Evolutionary conservation across 2,329 filamentous ascomycete species (phyloP).

Genomic region (Epichloe brachyelytri): DNA sequence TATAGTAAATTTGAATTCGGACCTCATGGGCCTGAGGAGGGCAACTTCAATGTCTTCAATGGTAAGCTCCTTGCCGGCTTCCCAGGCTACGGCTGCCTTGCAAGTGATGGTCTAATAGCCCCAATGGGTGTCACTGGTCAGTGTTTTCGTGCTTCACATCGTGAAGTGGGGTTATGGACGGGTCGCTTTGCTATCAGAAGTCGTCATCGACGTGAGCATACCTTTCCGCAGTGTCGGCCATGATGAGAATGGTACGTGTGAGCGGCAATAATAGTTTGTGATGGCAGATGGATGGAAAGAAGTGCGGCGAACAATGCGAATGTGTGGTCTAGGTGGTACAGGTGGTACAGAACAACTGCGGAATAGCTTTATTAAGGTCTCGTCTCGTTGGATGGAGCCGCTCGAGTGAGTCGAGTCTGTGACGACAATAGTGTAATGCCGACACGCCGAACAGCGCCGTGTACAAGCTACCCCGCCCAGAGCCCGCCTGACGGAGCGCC

Average conservation of each 20-base stretch:
- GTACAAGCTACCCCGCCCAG: slow-evolving; percentile 3
- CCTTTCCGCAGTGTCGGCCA: slow-evolving; percentile 7
- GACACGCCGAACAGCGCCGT: slow-evolving; percentile 5
- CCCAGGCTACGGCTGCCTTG: slow-evolving; percentile 97
- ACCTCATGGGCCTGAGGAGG: slow-evolving; percentile 85
- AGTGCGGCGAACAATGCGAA: too few relatives aligned
- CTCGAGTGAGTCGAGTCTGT: not conserved
- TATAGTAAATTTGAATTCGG: slow-evolving; percentile 93
- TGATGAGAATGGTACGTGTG: not conserved
- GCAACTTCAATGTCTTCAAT: slow-evolving; percentile 89
- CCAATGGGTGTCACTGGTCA: slow-evolving; percentile 2
- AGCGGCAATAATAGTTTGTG: not conserved
- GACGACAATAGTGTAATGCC: not conserved
- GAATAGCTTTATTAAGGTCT: not conserved
- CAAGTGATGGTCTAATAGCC: slow-evolving; percentile 76
- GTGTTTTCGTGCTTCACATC: slow-evolving; percentile 1
- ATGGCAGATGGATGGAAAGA: not conserved
- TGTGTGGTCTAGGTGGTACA: too few relatives aligned
- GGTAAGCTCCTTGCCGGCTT: slow-evolving; percentile 76
- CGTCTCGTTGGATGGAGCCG: not conserved
- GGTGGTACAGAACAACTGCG: not conserved
- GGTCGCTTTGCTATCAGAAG: not conserved
- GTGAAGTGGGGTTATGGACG: slow-evolving; percentile 4
- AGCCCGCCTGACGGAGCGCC: not conserved
- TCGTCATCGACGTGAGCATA: slow-evolving; percentile 1